A percentile compares a stretch with the other conserved stretches of the same genome.
These are phyloP conservation scores for Boletus rubescentipes DNA, from an alignment of 768 basidiomycete genomes.

Conservation along the genomic window DNA sequence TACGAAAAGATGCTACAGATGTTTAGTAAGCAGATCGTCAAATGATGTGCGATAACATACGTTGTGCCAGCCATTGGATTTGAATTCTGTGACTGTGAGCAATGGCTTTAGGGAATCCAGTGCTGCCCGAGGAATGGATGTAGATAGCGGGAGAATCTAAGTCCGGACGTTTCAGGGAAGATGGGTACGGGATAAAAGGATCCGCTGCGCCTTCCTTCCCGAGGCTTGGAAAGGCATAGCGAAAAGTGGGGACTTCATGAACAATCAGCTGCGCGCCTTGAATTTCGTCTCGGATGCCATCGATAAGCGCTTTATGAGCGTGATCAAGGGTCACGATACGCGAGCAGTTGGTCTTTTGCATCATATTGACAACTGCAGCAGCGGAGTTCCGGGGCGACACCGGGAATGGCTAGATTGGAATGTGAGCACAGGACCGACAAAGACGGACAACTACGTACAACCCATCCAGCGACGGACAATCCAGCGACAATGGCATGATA, in stretches of 20 bases:
- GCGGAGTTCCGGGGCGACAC: conserved; percentile 43
- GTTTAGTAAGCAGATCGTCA: background rate
- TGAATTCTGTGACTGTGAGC: conserved; percentile 34
- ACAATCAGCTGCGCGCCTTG: conserved; percentile 3
- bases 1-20: conserved; percentile 1
- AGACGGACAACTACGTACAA: conserved; percentile 28
- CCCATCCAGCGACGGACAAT: conserved; percentile 40
- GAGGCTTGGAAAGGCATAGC: conserved; percentile 41
- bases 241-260: conserved; percentile 20
- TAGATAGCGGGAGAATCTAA: conserved; percentile 41
- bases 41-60: conserved; percentile 25
- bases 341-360: conserved; percentile 21
- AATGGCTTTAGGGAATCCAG: conserved; percentile 50
- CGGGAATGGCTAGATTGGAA: conserved; percentile 31
- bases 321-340: conserved; percentile 19
- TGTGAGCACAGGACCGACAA: conserved; percentile 26
- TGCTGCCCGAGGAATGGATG: conserved; percentile 52
- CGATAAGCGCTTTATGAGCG: conserved; percentile 19
- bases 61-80: conserved; percentile 34
- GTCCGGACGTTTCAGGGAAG: conserved; percentile 11
- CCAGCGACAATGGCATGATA: conserved; percentile 35
- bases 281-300: background rate
- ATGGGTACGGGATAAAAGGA: conserved; percentile 19
- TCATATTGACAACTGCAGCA: conserved; percentile 34
- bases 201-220: conserved; percentile 30